A percentile compares a stretch with the other conserved stretches of the same genome.
phyloP scores from a whole-genome alignment of 2,329 filamentous ascomycete species.

The Aureobasidium leucospermi region DNA sequence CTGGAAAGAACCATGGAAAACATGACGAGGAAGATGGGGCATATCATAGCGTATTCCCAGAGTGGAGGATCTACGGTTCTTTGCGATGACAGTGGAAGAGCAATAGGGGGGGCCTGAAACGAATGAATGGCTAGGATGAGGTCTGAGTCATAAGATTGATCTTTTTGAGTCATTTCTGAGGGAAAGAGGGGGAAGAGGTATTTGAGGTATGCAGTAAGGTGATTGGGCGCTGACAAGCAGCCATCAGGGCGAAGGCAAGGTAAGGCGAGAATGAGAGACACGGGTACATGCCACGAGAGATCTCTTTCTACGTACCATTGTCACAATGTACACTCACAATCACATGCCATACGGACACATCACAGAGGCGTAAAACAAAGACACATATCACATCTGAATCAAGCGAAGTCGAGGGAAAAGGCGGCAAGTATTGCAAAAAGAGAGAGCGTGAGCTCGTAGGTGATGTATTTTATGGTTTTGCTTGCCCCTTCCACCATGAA shows the following conservation, averaged over 20 bases:
- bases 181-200: neutral
- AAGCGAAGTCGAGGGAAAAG: neutral
- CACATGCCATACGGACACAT: neutral
- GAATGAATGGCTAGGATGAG: too few species aligned
- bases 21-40: too few species aligned
- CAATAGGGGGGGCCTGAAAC: neutral
- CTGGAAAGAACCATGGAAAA: too few species aligned
- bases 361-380: neutral
- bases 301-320: too few species aligned
- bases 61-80: too few species aligned
- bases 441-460: neutral
- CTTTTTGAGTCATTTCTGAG: neutral
- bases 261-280: neutral
- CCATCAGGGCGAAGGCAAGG: neutral
- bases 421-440: neutral
- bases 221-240: too few species aligned
- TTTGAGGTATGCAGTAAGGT: neutral
- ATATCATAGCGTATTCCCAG: too few species aligned
- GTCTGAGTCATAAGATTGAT: too few species aligned
- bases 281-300: neutral
- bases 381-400: neutral
- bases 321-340: neutral
- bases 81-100: too few species aligned
- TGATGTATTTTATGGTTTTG: too few species aligned
- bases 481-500: too few species aligned